Conservation (phyloP, 2,329 filamentous ascomycete species). For the Leptosphaerulina australis region DNA sequence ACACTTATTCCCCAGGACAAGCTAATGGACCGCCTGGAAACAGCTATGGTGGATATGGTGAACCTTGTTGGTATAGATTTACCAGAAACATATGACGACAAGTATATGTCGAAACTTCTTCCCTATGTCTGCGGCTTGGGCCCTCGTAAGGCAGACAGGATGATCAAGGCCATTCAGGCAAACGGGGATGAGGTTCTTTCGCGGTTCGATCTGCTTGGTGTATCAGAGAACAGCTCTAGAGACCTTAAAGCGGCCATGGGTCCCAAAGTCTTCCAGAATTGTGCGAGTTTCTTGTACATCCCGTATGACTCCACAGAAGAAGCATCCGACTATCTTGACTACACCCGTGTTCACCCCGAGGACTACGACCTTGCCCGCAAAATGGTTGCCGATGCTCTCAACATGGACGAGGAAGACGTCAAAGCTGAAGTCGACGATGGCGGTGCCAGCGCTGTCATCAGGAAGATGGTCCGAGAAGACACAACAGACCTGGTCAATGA, state of each 20-base stretch:
- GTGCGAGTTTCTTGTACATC: conserved; percentile 91
- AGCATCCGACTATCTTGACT: conserved; percentile 89
- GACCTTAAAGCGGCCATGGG: conserved; percentile 64
- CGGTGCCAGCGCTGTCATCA: conserved; percentile 86
- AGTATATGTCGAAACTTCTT: conserved; percentile 83
- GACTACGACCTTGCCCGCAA: conserved; percentile 98
- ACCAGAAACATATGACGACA: conserved; percentile 83
- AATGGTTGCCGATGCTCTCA: conserved; percentile 95
- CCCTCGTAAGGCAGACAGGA: conserved; percentile 83
- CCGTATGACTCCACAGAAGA: conserved; percentile 83
- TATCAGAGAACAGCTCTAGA: conserved; percentile 71
- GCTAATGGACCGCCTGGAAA: conserved; percentile 83
- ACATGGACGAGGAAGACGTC: conserved; percentile 97
- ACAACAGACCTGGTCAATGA: conserved; percentile 96
- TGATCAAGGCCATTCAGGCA: conserved; percentile 87
- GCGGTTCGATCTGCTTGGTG: conserved; percentile 85
- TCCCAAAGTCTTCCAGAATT: conserved; percentile 93
- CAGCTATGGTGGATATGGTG: conserved; percentile 98
- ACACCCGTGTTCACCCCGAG: conserved; percentile 95
- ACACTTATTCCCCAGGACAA: conserved; percentile 87
- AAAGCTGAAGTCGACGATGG: conserved; percentile 92
- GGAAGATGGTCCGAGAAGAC: conserved; percentile 92
- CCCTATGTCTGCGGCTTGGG: conserved; percentile 92
- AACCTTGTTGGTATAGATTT: conserved; percentile 96
- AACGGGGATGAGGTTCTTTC: conserved; percentile 87